These are phyloP conservation scores for Rhodosorus marinus DNA, from an alignment of 23 red algal genomes.

Conservation along the genomic window DNA sequence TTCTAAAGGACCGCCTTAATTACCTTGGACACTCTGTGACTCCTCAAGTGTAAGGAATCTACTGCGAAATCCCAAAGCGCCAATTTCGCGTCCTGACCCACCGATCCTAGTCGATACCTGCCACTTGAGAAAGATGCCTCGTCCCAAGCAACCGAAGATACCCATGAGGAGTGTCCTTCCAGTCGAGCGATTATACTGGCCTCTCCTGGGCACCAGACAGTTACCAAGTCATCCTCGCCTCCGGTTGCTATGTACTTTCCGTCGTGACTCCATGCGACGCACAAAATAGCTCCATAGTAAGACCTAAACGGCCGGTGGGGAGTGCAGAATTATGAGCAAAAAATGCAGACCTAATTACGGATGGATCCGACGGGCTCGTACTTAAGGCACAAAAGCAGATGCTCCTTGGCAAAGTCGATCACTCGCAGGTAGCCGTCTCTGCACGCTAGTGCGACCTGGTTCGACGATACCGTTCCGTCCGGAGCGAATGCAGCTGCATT, in stretches of 20 bases:
- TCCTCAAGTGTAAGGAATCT: conserved; percentile 21
- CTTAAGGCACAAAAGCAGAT: conserved; percentile 15
- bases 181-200: conserved; percentile 28
- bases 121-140: conserved; percentile 10
- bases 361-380: too few relatives aligned
- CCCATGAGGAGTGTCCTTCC: conserved; percentile 60
- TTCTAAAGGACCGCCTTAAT: too few relatives aligned
- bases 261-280: conserved; percentile 77
- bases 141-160: conserved; percentile 56
- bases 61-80: conserved; percentile 80
- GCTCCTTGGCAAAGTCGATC: conserved; percentile 32
- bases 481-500: too few relatives aligned
- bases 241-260: conserved; percentile 81
- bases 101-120: conserved; percentile 50
- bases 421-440: conserved; percentile 69
- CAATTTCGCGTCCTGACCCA: conserved; percentile 77
- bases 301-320: conserved; percentile 77
- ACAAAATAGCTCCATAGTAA: conserved; percentile 84
- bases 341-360: too few relatives aligned
- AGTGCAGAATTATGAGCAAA: too few relatives aligned
- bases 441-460: conserved; percentile 22
- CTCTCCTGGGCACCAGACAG: conserved; percentile 54
- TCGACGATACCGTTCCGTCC: too few relatives aligned
- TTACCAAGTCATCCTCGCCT: conserved; percentile 89
- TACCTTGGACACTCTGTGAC: too few relatives aligned